Base-by-base conservation (phyloP, 495 filamentous ascomycete genomes). In the Xylaria grammica region DNA sequence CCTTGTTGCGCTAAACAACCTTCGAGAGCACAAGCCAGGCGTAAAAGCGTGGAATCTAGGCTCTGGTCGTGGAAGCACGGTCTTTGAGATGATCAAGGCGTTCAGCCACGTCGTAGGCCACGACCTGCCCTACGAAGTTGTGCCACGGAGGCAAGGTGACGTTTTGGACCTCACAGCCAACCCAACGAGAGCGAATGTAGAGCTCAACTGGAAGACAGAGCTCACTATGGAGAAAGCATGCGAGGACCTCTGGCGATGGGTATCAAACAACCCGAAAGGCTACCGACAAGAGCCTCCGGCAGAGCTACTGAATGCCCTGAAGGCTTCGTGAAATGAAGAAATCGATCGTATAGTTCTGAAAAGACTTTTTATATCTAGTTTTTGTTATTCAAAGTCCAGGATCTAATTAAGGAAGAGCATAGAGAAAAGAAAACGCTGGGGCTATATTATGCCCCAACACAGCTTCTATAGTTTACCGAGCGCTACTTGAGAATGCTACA, bases 1-100 rank as follows among this genome's bases (percentile, higher is more conserved):
- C 80, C 81, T 97, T 40, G 87, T 91, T 48, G 95, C 95, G 26
- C 89, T 99, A 66, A 91, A 96, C 81, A 91, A 97, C 78, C 91
- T 99, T 44, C 90, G 90, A 67, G 84, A 90, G 59, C 84, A 94
- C 74, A 90, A 96, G 74, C 96, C 96, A 45, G 95, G 95, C 63
- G 92, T 97, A 53, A 87, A 91, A 62, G 94, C 94, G 62, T 99
- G 96, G 96, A 99, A 99, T 81, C 75, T 99, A 61, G 95, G 95
- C 24, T 97, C 93, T n/a, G 95, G 95, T 40, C 90, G 88, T 71
- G 95, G 95, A 65, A 93, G 89, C 77, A 98, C 96, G 11, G 95
- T 99, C 36, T 94, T 92, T 77, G 93, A 99, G 72, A 99, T 99
- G 86, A 90, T 99, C 85, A 91, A 91, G 60, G 92, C 96, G 63